Evolutionary conservation across 108 stramenopile species (phyloP).

Genomic region (Fragilariopsis cylindrus): DNA sequence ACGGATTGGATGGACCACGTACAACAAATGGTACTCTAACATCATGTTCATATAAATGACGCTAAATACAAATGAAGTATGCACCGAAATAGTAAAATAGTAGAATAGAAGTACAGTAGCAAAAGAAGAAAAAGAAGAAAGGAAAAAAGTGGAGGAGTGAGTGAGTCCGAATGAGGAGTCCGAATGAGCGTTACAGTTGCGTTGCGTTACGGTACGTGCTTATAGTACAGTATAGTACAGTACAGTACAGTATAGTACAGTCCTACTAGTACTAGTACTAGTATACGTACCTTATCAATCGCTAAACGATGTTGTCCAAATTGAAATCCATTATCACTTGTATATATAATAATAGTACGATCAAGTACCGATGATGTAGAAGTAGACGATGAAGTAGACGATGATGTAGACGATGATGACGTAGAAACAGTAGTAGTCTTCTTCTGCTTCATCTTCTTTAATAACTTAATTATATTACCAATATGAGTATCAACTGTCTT

Average conservation of each 20-base stretch:
- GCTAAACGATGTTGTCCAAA: slow-evolving; percentile 36
- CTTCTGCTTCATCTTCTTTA: not conserved
- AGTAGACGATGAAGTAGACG: too few species aligned
- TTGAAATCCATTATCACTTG: slow-evolving; percentile 44
- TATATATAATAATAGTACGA: slow-evolving; percentile 34
- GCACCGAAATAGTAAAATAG: too few species aligned
- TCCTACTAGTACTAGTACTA: not conserved
- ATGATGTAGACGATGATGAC: too few species aligned
- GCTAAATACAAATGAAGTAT: not conserved
- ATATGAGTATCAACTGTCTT: slow-evolving; percentile 32
- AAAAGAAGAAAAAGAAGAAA: too few species aligned
- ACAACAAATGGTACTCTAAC: slow-evolving; percentile 43
- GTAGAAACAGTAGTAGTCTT: not conserved
- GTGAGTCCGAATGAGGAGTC: not conserved
- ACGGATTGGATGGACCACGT: slow-evolving; percentile 15
- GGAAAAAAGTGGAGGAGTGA: too few species aligned
- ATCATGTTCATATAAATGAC: slow-evolving; percentile 45
- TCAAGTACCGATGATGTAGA: slow-evolving; percentile 1
- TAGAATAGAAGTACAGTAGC: too few species aligned
- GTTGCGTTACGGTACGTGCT: not conserved
- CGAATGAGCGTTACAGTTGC: slow-evolving; percentile 7
- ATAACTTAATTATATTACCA: slow-evolving; percentile 13
- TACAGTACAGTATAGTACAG: too few species aligned
- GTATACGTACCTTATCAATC: slow-evolving; percentile 20
- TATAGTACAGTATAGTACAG: too few species aligned